phyloP scores from a whole-genome alignment of 164 flowering plant genomes.

The Malania oleifera region DNA sequence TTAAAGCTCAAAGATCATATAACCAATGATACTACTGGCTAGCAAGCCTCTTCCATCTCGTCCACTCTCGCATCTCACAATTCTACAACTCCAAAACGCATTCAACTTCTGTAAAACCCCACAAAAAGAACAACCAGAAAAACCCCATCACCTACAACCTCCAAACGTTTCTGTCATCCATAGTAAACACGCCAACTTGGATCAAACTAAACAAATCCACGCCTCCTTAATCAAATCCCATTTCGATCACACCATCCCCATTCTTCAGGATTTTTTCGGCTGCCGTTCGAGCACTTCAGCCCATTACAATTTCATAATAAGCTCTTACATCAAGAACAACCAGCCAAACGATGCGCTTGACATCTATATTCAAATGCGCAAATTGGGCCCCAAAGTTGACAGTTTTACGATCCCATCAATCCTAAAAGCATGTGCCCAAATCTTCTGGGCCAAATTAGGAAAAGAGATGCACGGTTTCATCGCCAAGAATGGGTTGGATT shows the following conservation, averaged over 20 bases:
- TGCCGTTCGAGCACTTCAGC: slow-evolving; percentile 26
- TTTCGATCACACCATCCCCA: slow-evolving; percentile 18
- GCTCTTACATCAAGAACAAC: slow-evolving; percentile 37
- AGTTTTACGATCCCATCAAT: slow-evolving; percentile 41
- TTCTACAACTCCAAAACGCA: slow-evolving; percentile 18
- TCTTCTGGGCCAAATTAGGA: slow-evolving; percentile 25
- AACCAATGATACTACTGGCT: slow-evolving; percentile 16
- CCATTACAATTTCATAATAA: slow-evolving; percentile 37
- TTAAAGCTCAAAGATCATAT: no score
- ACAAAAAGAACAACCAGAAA: slow-evolving; percentile 7
- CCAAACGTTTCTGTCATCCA: slow-evolving; percentile 5
- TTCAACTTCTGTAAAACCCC: slow-evolving; percentile 9
- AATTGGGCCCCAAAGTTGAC: slow-evolving; percentile 27
- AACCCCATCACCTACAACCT: slow-evolving; percentile 7
- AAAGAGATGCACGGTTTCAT: slow-evolving; percentile 55
- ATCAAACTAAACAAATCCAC: slow-evolving; percentile 49
- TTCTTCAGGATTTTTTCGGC: slow-evolving; percentile 7
- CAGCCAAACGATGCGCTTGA: slow-evolving; percentile 29
- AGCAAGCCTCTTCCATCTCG: slow-evolving; percentile 18
- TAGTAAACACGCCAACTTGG: slow-evolving; percentile 18
- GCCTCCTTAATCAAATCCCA: slow-evolving; percentile 46
- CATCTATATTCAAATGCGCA: slow-evolving; percentile 41
- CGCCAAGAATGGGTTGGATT: slow-evolving; percentile 31
- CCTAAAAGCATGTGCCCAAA: slow-evolving; percentile 47
- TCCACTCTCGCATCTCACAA: slow-evolving; percentile 20